Conservation (phyloP, 2,329 filamentous ascomycete genomes). For the Pestalotiopsis sp. region DNA sequence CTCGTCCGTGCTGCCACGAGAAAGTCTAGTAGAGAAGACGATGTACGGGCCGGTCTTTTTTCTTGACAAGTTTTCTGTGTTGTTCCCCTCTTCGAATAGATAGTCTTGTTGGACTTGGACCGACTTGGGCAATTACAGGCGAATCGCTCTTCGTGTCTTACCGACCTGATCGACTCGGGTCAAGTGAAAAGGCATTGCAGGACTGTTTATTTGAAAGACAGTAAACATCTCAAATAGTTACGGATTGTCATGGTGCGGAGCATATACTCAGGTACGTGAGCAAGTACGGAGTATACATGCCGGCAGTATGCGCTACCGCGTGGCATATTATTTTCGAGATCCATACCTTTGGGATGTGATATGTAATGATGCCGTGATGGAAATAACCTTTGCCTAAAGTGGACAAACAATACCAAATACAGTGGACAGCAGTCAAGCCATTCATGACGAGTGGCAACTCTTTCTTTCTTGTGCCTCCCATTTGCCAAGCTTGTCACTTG, state of each 20-base stretch:
- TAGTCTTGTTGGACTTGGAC: background rate
- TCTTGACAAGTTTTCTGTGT: background rate
- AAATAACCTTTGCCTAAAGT: background rate
- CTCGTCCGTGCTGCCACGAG: background rate
- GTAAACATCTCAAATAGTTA: background rate
- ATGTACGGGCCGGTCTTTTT: background rate
- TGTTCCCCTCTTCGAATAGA: background rate
- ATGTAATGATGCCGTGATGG: background rate
- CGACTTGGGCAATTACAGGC: background rate
- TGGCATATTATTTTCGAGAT: background rate
- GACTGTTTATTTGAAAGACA: background rate
- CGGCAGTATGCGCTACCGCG: background rate
- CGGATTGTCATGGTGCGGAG: background rate
- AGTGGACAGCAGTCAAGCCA: background rate
- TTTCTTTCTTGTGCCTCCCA: background rate
- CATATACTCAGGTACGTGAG: too few species aligned
- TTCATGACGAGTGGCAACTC: background rate
- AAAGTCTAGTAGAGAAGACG: background rate
- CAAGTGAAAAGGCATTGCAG: background rate
- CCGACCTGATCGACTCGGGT: background rate
- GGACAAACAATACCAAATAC: background rate
- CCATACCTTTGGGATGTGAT: background rate
- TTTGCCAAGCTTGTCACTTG: background rate
- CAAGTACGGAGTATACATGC: background rate
- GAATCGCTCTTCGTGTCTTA: background rate